Evolutionary conservation across 2,329 filamentous ascomycete genomes (phyloP).

Genomic region (Helotiales sp.): DNA sequence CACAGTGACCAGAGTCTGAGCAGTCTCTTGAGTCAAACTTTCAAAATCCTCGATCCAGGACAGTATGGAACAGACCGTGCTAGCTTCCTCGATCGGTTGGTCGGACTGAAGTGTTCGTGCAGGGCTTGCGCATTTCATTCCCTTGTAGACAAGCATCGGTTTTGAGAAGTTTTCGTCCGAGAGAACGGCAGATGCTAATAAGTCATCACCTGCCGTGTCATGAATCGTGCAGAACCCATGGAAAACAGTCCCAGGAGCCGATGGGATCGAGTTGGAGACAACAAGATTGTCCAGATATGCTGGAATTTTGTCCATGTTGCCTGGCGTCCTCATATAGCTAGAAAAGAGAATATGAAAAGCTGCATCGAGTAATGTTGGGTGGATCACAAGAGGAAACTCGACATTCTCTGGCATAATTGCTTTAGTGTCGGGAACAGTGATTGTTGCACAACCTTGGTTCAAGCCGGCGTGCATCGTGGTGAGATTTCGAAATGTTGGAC

Average conservation of each 20-base stretch:
- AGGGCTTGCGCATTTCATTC: too few relatives aligned
- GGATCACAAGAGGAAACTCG: constrained; percentile 44
- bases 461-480: constrained; percentile 1
- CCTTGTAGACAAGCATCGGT: too few relatives aligned
- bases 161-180: constrained; percentile 4
- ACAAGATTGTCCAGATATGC: too few relatives aligned
- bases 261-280: too few relatives aligned
- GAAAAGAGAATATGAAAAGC: constrained; percentile 40
- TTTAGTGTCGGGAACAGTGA: constrained; percentile 39
- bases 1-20: too few relatives aligned
- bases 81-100: too few relatives aligned
- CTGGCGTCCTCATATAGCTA: too few relatives aligned
- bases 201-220: not conserved
- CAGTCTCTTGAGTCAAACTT: too few relatives aligned
- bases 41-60: too few relatives aligned
- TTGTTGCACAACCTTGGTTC: not conserved
- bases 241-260: not conserved
- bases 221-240: constrained; percentile 2
- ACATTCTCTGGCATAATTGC: constrained; percentile 44
- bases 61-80: too few relatives aligned
- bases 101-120: too few relatives aligned
- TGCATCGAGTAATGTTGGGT: constrained; percentile 46
- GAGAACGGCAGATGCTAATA: constrained; percentile 2
- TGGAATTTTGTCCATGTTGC: too few relatives aligned
- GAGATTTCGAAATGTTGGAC: constrained; percentile 4